Conservation (phyloP, 2,329 filamentous ascomycete species). For the Didymella arachidicola region DNA sequence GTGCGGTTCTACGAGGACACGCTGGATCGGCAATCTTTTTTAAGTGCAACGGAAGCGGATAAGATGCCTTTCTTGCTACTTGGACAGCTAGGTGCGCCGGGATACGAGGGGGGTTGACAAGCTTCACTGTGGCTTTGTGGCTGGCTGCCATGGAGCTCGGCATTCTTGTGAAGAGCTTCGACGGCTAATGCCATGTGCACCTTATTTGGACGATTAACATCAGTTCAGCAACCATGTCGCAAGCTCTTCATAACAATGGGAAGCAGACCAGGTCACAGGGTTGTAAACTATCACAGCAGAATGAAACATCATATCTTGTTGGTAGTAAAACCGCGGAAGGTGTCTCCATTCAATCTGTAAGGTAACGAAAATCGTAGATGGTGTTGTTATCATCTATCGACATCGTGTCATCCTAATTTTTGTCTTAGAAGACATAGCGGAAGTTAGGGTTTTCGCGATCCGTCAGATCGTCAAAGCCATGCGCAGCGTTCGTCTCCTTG, state of each 20-base stretch:
- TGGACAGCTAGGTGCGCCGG: too few relatives aligned
- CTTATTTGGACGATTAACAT: too few relatives aligned
- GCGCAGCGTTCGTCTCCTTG: constrained; percentile 45
- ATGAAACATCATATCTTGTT: neutral
- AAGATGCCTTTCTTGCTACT: too few relatives aligned
- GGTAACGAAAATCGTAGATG: constrained; percentile 1
- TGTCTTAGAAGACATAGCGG: constrained; percentile 58
- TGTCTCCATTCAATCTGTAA: neutral
- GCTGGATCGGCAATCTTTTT: too few relatives aligned
- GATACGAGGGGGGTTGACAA: too few relatives aligned
- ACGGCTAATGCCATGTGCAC: neutral
- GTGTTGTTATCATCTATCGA: constrained; percentile 5
- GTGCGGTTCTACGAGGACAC: too few relatives aligned
- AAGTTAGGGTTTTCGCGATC: constrained; percentile 69
- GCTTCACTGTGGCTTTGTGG: neutral
- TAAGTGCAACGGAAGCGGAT: too few relatives aligned
- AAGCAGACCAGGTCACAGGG: too few relatives aligned
- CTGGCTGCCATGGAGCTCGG: neutral
- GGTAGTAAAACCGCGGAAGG: neutral
- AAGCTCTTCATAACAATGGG: neutral
- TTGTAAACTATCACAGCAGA: neutral
- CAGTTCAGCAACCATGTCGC: neutral
- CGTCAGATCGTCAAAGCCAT: constrained; percentile 70
- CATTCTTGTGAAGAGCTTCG: neutral
- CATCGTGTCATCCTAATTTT: neutral